Base-by-base conservation (phyloP, 1,139 yeast species). In the Blastobotrys proliferans region DNA sequence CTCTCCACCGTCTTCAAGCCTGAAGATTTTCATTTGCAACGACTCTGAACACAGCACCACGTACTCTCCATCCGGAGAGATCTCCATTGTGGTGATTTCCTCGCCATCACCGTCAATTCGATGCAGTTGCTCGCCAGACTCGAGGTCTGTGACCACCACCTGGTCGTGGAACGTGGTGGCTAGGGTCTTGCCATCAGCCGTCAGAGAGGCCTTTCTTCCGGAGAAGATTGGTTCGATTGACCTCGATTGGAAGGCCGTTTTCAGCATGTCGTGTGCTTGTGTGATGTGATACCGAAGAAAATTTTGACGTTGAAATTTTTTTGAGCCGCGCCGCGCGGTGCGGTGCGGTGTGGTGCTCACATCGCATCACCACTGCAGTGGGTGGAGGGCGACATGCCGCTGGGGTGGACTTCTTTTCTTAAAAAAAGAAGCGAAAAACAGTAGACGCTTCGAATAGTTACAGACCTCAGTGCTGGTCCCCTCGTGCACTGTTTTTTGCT, bases 31-130 rank as follows among this genome's bases (percentile, higher is more conserved):
- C 55, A 92, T 72, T 61, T 84, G 87, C 55, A 87, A 90, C 3
- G 95, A 83, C 56, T 90, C 88, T 0, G 95, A 84, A 18, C 87
- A 77, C 18, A 81, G 77, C 1, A 88, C 87, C 29, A 92, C 62
- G 47, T 70, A 73, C 32, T 66, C 57, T 1, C 88, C 94, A 60
- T 88, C 88, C 0, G 94, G 87, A 0, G 96, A 77, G 6, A 92
- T 57, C 43, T 76, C 77, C 46, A 92, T 64, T 14, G 83, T 81
- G 1, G 97, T 87, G 45, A 90, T 69, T 9, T 90, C 95, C 62
- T 90, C 97, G 39, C 41, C 45, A 14, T 40, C 38, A 35, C 96
- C 96, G 47, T 81, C 83, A 32, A 92, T 66, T 38, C 68, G 72
- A 52, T 77, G 80, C n/a, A 83, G 47, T 25, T 77, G 66, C 52